phyloP scores from a whole-genome alignment of 345 rosid species.

The Lepidium sativum region DNA sequence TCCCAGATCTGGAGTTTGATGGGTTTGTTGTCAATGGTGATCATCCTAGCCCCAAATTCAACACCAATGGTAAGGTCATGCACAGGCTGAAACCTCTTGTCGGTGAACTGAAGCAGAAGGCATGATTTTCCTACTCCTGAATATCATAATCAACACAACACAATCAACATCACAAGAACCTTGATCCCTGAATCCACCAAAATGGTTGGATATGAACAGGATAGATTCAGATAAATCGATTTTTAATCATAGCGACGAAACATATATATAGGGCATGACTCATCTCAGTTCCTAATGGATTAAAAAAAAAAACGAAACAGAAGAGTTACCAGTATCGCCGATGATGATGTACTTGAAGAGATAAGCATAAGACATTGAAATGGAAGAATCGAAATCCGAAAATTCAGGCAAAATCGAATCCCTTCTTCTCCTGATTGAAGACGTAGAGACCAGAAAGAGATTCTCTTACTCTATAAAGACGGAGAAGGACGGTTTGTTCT shows the following conservation, averaged over 20 bases:
- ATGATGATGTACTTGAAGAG: conserved; percentile 98
- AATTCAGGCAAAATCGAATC: not conserved
- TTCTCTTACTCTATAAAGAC: conserved; percentile 8
- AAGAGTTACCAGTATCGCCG: conserved; percentile 76
- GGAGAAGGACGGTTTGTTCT: conserved; percentile 10
- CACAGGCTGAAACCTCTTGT: conserved; percentile 96
- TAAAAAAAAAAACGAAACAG: not conserved
- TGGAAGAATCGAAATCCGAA: not conserved
- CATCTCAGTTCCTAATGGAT: not conserved
- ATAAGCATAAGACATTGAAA: conserved; percentile 68
- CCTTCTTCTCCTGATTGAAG: not conserved
- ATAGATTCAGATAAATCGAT: not conserved
- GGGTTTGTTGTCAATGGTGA: conserved; percentile 86
- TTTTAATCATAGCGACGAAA: not conserved
- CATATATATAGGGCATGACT: not conserved
- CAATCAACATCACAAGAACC: not conserved
- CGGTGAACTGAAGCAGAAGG: conserved; percentile 90
- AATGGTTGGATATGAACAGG: not conserved
- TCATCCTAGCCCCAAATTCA: conserved; percentile 94
- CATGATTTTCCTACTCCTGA: conserved; percentile 97
- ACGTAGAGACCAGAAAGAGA: not conserved
- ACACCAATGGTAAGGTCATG: conserved; percentile 96
- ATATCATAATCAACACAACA: not conserved
- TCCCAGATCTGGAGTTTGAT: conserved; percentile 99
- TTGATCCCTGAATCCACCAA: not conserved